Evolutionary conservation across 2,329 filamentous ascomycete species (phyloP).

Genomic region (Scorias spongiosa): DNA sequence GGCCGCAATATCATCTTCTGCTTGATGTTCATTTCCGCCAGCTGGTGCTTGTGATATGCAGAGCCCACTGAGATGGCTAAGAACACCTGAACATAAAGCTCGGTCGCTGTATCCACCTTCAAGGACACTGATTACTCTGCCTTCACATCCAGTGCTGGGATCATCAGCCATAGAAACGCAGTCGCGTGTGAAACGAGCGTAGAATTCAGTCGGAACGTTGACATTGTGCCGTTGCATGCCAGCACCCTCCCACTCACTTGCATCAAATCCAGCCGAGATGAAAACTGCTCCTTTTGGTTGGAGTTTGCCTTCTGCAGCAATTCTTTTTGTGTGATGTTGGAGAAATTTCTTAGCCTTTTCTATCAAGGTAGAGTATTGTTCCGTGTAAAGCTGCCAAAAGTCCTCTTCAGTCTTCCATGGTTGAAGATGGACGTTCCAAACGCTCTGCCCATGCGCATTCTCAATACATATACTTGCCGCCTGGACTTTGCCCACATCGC

Average conservation of each 20-base stretch:
- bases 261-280: slow-evolving; percentile 90
- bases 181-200: slow-evolving; percentile 77
- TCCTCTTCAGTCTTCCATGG: slow-evolving; percentile 68
- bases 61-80: slow-evolving; percentile 81
- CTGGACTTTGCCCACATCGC: slow-evolving; percentile 84
- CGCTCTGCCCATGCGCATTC: slow-evolving; percentile 79
- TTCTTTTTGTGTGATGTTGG: slow-evolving; percentile 51
- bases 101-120: slow-evolving; percentile 95
- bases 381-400: slow-evolving; percentile 80
- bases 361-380: slow-evolving; percentile 59
- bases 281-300: slow-evolving; percentile 77
- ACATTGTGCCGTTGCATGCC: slow-evolving; percentile 95
- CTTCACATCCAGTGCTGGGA: slow-evolving; percentile 60
- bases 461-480: slow-evolving; percentile 92
- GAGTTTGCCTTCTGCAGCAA: slow-evolving; percentile 41
- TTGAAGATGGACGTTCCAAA: slow-evolving; percentile 93
- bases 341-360: slow-evolving; percentile 70
- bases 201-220: slow-evolving; percentile 93
- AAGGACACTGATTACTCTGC: slow-evolving; percentile 79
- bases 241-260: slow-evolving; percentile 80
- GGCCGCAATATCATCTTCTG: background rate
- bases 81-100: slow-evolving; percentile 70
- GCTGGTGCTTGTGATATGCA: slow-evolving; percentile 21
- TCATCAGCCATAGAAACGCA: slow-evolving; percentile 70
- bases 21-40: background rate